phyloP scores from a whole-genome alignment of 2,329 filamentous ascomycete species.

The Aspergillus arachidicola region DNA sequence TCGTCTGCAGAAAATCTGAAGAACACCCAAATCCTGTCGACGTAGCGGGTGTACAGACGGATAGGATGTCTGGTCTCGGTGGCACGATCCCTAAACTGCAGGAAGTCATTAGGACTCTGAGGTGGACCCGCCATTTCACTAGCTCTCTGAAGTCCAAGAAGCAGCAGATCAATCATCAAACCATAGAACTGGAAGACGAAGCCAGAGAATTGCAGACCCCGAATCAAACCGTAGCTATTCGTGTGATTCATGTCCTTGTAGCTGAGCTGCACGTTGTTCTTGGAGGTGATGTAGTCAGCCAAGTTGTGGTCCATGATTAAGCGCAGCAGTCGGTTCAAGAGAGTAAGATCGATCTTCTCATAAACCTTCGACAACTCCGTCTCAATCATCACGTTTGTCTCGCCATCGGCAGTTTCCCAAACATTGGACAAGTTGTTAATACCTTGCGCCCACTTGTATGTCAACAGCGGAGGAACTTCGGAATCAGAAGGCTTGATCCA shows the following conservation, averaged over 20 bases:
- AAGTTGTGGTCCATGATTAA: slow-evolving; percentile 99
- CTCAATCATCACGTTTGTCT: slow-evolving; percentile 98
- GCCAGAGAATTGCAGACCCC: slow-evolving; percentile 94
- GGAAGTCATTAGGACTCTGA: slow-evolving; percentile 91
- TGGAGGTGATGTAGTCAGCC: slow-evolving; percentile 97
- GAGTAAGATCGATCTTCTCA: slow-evolving; percentile 96
- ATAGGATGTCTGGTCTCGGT: slow-evolving; percentile 94
- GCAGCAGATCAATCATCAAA: slow-evolving; percentile 86
- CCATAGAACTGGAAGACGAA: slow-evolving; percentile 99
- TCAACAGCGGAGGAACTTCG: slow-evolving; percentile 89
- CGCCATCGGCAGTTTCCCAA: slow-evolving; percentile 90
- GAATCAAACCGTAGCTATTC: slow-evolving; percentile 98
- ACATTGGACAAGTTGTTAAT: slow-evolving; percentile 98
- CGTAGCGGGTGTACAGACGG: slow-evolving; percentile 94
- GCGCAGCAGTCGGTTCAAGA: slow-evolving; percentile 88
- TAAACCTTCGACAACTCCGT: slow-evolving; percentile 99
- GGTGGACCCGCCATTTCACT: slow-evolving; percentile 96
- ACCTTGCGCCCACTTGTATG: slow-evolving; percentile 98
- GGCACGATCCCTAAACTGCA: slow-evolving; percentile 92
- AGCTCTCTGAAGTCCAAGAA: slow-evolving; percentile 92
- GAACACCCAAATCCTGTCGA: slow-evolving; percentile 99
- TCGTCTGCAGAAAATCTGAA: slow-evolving; percentile 92
- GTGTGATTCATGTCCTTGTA: slow-evolving; percentile 99
- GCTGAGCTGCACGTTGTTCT: slow-evolving; percentile 98
- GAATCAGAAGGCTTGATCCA: slow-evolving; percentile 99